phyloP scores from a whole-genome alignment of 2,329 filamentous ascomycete species.

The Laburnicola sp. region DNA sequence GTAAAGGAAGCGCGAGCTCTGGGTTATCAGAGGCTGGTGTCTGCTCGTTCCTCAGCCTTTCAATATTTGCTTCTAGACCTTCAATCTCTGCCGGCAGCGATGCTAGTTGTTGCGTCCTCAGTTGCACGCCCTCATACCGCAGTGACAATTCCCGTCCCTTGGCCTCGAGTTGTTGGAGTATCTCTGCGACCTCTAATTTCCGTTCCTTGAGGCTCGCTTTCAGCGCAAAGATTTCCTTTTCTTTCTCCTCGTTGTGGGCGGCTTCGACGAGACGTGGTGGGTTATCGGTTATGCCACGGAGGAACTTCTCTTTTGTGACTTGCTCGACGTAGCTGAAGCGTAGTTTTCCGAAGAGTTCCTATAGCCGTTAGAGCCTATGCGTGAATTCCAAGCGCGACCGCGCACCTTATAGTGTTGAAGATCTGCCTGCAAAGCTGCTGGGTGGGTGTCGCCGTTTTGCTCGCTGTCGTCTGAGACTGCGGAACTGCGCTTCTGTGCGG shows the following conservation, averaged over 20 bases:
- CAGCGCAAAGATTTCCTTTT: constrained; percentile 64
- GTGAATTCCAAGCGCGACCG: neutral
- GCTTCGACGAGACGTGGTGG: constrained; percentile 82
- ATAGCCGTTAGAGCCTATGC: neutral
- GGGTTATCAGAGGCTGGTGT: constrained; percentile 44
- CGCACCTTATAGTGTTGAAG: constrained; percentile 78
- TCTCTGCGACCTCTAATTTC: constrained; percentile 75
- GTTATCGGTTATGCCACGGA: constrained; percentile 87
- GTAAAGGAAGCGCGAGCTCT: constrained; percentile 49
- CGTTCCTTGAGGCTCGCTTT: constrained; percentile 78
- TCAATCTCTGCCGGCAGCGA: constrained; percentile 57
- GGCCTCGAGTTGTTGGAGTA: constrained; percentile 72
- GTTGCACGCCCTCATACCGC: constrained; percentile 59
- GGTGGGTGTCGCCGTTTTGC: constrained; percentile 66
- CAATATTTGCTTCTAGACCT: constrained; percentile 55
- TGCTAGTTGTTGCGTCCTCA: constrained; percentile 56
- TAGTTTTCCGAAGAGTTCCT: constrained; percentile 91
- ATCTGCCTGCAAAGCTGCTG: constrained; percentile 78
- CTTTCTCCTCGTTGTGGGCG: constrained; percentile 67
- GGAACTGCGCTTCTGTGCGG: constrained; percentile 46
- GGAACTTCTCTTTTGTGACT: constrained; percentile 97
- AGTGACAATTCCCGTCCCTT: constrained; percentile 62
- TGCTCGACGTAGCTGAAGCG: constrained; percentile 98
- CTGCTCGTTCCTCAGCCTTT: constrained; percentile 48
- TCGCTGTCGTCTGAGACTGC: constrained; percentile 70